Evolutionary conservation across 78 protist species (phyloP), one percentile per base, ranked within the genome.

Genomic region (Monosiga brevicollis): DNA sequence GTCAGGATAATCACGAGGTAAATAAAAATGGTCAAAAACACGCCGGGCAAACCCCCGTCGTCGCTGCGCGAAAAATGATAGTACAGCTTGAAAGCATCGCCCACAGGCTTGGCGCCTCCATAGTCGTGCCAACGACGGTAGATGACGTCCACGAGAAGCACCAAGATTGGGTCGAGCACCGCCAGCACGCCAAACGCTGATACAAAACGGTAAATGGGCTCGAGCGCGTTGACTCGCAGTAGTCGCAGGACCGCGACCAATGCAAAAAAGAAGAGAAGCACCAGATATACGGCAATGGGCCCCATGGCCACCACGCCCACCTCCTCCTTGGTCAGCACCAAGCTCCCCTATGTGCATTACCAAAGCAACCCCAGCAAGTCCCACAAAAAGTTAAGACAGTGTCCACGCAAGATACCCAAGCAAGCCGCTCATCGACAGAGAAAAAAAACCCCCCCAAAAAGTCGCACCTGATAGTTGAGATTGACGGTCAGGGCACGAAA

Each of bases 1-100:
- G 40, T 2, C 23, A 40, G 1, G 29, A 81, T 38, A 38, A 38
- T 6, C 38, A 0, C 1, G 6, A n/a, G 29, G 72, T 73, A 32
- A 37, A 81, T 1, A 37, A 71, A 23, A 40, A 42, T 73, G 72
- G 37, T 42, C 54, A 73, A 39, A 32, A 81, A 41, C 34, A 73
- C 20, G 73, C 84, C 84, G 34, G 23, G 22, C 54, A 42, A 1
- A 40, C 84, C 84, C 79, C 42, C 38, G 24, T 29, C 72, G 11
- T 81, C 54, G 73, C 1, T 25, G n/a, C 1, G 34, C 42, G 2
- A 23, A 43, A 35, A 81, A 72, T 42, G 42, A 36, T 11, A 23
- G 72, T 73, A 81, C 75, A 81, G 79, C 79, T 42, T 72, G 84
- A 81, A 81, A 32, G 79, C 55, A 41, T 72, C 79, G 73, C 84